Evolutionary conservation across 2,329 filamentous ascomycete species (phyloP).

Genomic region (Aspergillus ustus): DNA sequence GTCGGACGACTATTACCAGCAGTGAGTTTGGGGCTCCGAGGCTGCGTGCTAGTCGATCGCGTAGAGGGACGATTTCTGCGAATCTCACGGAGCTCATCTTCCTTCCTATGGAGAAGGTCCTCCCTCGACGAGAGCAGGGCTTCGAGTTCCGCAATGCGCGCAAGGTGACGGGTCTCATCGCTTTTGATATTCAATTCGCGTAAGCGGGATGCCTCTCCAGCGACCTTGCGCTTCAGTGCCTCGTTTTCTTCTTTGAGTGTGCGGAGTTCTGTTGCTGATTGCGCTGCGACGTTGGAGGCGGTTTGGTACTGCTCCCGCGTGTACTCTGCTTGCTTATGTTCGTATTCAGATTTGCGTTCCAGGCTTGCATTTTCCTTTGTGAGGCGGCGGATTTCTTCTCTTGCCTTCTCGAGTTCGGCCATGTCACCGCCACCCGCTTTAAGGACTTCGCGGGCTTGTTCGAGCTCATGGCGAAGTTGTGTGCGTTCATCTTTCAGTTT

Average conservation of each 20-base stretch:
- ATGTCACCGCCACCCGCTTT: slow-evolving; percentile 45
- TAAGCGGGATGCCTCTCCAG: slow-evolving; percentile 42
- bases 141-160: slow-evolving; percentile 46
- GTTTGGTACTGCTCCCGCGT: slow-evolving; percentile 53
- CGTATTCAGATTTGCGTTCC: slow-evolving; percentile 46
- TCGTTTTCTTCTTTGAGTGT: slow-evolving; percentile 45
- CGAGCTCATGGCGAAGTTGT: slow-evolving; percentile 43
- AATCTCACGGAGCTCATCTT: slow-evolving; percentile 51
- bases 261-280: slow-evolving; percentile 44
- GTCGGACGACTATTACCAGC: slow-evolving; percentile 42
- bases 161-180: slow-evolving; percentile 39
- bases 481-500: slow-evolving; percentile 48
- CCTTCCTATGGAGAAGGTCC: slow-evolving; percentile 45
- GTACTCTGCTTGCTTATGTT: slow-evolving; percentile 50
- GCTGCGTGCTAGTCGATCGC: slow-evolving; percentile 48
- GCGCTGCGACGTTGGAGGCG: slow-evolving; percentile 49
- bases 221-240: slow-evolving; percentile 41
- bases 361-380: slow-evolving; percentile 41
- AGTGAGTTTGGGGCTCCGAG: slow-evolving; percentile 47
- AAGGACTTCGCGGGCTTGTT: slow-evolving; percentile 44
- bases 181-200: slow-evolving; percentile 43
- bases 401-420: slow-evolving; percentile 47
- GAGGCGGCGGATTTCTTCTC: slow-evolving; percentile 45
- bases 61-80: slow-evolving; percentile 50
- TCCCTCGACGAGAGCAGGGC: slow-evolving; percentile 41